A percentile compares a stretch with the other conserved stretches of the same genome.
Evolutionary conservation across 352 stramenopile species (phyloP).

Genomic region (Globisporangium barbulae): DNA sequence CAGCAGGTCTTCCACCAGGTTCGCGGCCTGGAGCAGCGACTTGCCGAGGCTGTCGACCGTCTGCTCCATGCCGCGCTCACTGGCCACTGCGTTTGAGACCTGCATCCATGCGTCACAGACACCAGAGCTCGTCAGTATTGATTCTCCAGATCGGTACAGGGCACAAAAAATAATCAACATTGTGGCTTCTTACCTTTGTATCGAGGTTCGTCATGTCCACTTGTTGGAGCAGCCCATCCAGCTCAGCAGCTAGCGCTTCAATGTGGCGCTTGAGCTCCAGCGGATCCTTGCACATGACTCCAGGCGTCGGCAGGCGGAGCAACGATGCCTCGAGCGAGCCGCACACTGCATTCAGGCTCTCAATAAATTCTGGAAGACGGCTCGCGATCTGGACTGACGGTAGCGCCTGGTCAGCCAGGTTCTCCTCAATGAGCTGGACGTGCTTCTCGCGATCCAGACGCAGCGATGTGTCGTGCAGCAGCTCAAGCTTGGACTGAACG

Average conservation of each 20-base stretch:
- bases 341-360: conserved; percentile 24
- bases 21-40: conserved; percentile 35
- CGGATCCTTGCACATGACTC: conserved; percentile 19
- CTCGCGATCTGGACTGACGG: conserved; percentile 24
- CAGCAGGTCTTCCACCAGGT: conserved; percentile 34
- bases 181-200: conserved; percentile 21
- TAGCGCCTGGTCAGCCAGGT: conserved; percentile 24
- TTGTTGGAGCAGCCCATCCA: conserved; percentile 29
- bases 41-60: conserved; percentile 21
- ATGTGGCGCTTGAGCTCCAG: conserved; percentile 31
- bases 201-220: conserved; percentile 23
- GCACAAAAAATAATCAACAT: too few species aligned
- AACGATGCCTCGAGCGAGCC: conserved; percentile 31
- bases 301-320: conserved; percentile 33
- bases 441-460: conserved; percentile 40
- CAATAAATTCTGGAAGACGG: conserved; percentile 17
- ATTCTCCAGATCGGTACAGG: too few species aligned
- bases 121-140: background rate
- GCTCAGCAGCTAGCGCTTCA: conserved; percentile 20
- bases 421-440: conserved; percentile 20
- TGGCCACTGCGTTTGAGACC: conserved; percentile 27
- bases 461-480: conserved; percentile 40
- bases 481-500: conserved; percentile 48
- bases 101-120: conserved; percentile 6
- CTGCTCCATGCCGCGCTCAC: conserved; percentile 30